These are phyloP conservation scores for Vitis rupestris DNA, from an alignment of 164 flowering plant genomes.

Conservation along the genomic window DNA sequence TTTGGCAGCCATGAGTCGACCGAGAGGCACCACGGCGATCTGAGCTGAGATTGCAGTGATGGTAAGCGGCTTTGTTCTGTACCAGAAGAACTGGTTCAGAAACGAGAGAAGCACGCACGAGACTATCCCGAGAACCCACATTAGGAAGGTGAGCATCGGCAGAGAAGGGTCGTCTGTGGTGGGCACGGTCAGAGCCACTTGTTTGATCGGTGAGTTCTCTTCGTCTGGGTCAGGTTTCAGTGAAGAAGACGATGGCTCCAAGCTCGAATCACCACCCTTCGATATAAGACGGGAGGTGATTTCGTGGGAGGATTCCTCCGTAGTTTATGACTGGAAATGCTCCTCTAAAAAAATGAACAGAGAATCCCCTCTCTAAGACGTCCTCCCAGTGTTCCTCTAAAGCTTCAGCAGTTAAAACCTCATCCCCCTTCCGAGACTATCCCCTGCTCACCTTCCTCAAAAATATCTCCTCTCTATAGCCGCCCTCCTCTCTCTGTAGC, in stretches of 20 bases:
- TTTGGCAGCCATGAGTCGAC: conserved; percentile 73
- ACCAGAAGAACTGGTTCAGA: conserved; percentile 95
- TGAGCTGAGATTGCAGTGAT: conserved; percentile 89
- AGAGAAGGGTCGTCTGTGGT: conserved; percentile 69
- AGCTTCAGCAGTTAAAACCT: too few species aligned
- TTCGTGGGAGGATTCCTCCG: conserved; percentile 11
- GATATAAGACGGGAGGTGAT: conserved; percentile 16
- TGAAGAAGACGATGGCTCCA: conserved; percentile 13
- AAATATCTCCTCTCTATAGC: too few species aligned
- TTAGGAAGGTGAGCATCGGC: conserved; percentile 82
- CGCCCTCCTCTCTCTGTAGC: too few species aligned
- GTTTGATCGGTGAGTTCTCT: conserved; percentile 54
- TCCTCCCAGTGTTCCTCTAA: too few species aligned
- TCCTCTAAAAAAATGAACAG: too few species aligned
- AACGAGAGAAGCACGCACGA: conserved; percentile 77
- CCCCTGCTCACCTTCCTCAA: too few species aligned
- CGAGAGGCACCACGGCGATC: conserved; percentile 88
- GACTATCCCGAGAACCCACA: conserved; percentile 73
- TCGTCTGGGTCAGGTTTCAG: neutral
- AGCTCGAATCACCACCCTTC: too few species aligned
- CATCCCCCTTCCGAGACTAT: too few species aligned
- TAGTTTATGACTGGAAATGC: neutral
- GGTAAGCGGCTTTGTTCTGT: conserved; percentile 68
- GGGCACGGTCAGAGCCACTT: conserved; percentile 84
- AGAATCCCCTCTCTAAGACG: too few species aligned